Base-by-base conservation (phyloP, 768 basidiomycete species). In the Amanita muscaria region DNA sequence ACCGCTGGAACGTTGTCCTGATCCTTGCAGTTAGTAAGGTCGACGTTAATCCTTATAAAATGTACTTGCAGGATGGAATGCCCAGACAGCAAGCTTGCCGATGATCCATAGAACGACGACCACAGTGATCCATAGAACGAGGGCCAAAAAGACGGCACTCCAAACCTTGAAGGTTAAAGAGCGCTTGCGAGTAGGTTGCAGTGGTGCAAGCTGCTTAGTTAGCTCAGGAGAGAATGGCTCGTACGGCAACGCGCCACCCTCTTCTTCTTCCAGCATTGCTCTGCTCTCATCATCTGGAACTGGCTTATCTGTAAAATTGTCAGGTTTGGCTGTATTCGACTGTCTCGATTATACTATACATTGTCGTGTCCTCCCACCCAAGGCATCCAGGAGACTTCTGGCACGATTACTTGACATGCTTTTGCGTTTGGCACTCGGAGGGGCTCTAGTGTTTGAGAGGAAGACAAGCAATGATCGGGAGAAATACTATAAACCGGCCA, bases 51-150 rank as follows among this genome's bases (percentile, higher is more conserved):
- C 8, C 31, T 16, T 5, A 12, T 12, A 24, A 30, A 25, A 19
- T 4, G 42, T n/a, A 58, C 64, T 44, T 48, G 76, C 77, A 33
- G 66, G 12, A 3, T 22, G 68, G 11, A 66, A 56, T 25, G 68
- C 69, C 75, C 76, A 79, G 74, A 53, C 72, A 77, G 60, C 74
- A 21, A 33, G 8, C 22, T 33, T 42, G 31, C 31, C 10, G 33
- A 9, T n/a, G 16, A 33, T 5, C 32, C 31, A 42, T 16, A 19
- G 29, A 7, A 42, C 18, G 14, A 33, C 22, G 31, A 42, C 9
- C 31, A 19, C 10, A 42, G 12, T n/a, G 16, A 33, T 5, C 32
- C 31, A 42, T 16, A 19, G 29, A 7, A 42, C 18, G 14, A 33
- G 24, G 31, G 33, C 9, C 4, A 23, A 15, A 11, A 23, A 31